Evolutionary conservation across 495 filamentous ascomycete genomes (phyloP).

Genomic region (Xylona heveae): DNA sequence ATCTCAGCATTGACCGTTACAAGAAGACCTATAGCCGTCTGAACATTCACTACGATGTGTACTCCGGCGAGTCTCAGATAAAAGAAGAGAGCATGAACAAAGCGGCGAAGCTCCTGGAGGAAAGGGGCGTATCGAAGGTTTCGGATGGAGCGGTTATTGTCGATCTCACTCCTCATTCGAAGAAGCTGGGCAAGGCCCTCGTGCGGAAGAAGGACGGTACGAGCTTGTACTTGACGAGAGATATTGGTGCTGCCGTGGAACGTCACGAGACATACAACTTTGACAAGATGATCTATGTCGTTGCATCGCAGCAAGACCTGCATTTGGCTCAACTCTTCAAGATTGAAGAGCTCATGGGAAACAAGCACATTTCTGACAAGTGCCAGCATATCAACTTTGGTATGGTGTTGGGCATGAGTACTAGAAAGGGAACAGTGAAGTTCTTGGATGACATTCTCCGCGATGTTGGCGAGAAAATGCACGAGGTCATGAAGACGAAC

Average conservation of each 20-base stretch:
- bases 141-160: slow-evolving; percentile 79
- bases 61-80: slow-evolving; percentile 88
- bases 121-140: slow-evolving; percentile 52
- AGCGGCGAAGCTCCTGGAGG: slow-evolving; percentile 40
- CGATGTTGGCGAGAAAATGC: slow-evolving; percentile 46
- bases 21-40: slow-evolving; percentile 61
- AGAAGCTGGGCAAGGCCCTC: slow-evolving; percentile 47
- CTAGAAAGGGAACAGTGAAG: slow-evolving; percentile 45
- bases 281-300: slow-evolving; percentile 61
- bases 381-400: slow-evolving; percentile 57
- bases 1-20: slow-evolving; percentile 74
- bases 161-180: slow-evolving; percentile 60
- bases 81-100: slow-evolving; percentile 59
- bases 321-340: slow-evolving; percentile 55
- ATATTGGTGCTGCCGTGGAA: slow-evolving; percentile 45
- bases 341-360: slow-evolving; percentile 44
- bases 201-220: slow-evolving; percentile 50
- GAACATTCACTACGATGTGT: slow-evolving; percentile 86
- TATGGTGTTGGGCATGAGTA: slow-evolving; percentile 51
- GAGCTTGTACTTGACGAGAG: slow-evolving; percentile 47
- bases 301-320: slow-evolving; percentile 48
- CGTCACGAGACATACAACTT: slow-evolving; percentile 40
- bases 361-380: slow-evolving; percentile 33
- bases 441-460: slow-evolving; percentile 47
- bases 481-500: slow-evolving; percentile 49